phyloP scores from a whole-genome alignment of 257 asterid species.

The Plantago elongata region DNA sequence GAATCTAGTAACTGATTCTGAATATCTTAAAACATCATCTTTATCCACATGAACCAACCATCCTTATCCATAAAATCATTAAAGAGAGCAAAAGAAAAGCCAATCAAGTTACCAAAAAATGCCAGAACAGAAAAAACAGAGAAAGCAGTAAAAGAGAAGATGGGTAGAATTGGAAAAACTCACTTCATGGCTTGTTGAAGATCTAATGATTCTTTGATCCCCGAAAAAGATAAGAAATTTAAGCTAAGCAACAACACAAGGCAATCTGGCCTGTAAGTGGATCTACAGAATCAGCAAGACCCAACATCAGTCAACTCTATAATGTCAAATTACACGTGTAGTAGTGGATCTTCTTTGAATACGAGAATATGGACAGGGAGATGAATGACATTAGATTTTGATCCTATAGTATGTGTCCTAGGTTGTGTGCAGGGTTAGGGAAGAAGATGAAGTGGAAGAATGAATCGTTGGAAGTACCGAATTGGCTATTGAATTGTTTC shows the following conservation, averaged over 20 bases:
- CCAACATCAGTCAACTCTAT: background rate
- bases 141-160: background rate
- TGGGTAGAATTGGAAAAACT: constrained; percentile 25
- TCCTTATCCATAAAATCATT: background rate
- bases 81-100: background rate
- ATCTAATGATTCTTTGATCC: constrained; percentile 30
- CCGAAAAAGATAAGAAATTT: constrained; percentile 19
- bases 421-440: background rate
- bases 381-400: background rate
- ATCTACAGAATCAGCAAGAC: background rate
- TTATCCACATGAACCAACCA: background rate
- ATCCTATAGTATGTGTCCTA: background rate
- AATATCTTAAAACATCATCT: too few species aligned
- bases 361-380: background rate
- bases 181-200: constrained; percentile 46
- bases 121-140: constrained; percentile 6
- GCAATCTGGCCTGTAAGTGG: background rate
- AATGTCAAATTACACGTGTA: constrained; percentile 10
- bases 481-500: background rate
- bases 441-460: background rate
- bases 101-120: constrained; percentile 17
- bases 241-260: background rate
- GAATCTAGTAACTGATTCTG: too few species aligned
- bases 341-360: background rate
- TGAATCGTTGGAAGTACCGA: background rate